Evolutionary conservation across 2,329 filamentous ascomycete genomes (phyloP).

Genomic region (Dothistroma septosporum): DNA sequence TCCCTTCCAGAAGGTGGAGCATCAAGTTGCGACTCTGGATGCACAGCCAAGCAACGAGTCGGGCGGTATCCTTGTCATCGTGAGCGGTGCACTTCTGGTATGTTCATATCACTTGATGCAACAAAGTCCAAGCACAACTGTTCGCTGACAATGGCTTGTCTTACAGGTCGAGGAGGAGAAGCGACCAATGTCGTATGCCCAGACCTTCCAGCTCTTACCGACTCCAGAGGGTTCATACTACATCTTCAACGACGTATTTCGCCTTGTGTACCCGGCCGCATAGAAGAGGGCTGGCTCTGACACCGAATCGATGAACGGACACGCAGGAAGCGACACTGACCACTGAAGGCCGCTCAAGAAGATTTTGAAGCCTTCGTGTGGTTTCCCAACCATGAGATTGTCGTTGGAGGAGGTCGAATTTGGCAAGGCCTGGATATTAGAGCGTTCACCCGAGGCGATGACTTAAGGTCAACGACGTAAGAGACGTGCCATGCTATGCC

Average conservation of each 20-base stretch:
- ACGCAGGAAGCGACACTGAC: constrained; percentile 39
- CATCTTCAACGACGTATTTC: constrained; percentile 94
- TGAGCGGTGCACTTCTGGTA: constrained; percentile 73
- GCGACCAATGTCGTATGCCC: constrained; percentile 84
- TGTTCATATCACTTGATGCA: constrained; percentile 49
- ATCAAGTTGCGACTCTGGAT: constrained; percentile 73
- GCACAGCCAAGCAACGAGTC: constrained; percentile 68
- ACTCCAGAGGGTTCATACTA: constrained; percentile 68
- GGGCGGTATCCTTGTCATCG: constrained; percentile 75
- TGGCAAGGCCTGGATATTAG: background rate
- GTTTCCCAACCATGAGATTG: background rate
- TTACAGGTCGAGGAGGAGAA: constrained; percentile 76
- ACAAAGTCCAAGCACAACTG: background rate
- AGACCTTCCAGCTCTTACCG: constrained; percentile 78
- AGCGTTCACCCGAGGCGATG: background rate
- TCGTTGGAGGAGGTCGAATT: too few relatives aligned
- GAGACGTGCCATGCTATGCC: background rate
- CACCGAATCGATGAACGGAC: background rate
- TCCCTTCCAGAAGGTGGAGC: constrained; percentile 76
- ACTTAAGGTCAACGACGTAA: background rate
- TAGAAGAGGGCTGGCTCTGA: constrained; percentile 11
- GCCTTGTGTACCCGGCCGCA: constrained; percentile 64
- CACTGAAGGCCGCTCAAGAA: background rate
- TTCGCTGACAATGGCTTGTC: background rate
- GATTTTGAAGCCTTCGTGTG: background rate